Evolutionary conservation across 345 rosid genomes (phyloP), one percentile per base, ranked within the genome.

Genomic region (Salix purpurea): DNA sequence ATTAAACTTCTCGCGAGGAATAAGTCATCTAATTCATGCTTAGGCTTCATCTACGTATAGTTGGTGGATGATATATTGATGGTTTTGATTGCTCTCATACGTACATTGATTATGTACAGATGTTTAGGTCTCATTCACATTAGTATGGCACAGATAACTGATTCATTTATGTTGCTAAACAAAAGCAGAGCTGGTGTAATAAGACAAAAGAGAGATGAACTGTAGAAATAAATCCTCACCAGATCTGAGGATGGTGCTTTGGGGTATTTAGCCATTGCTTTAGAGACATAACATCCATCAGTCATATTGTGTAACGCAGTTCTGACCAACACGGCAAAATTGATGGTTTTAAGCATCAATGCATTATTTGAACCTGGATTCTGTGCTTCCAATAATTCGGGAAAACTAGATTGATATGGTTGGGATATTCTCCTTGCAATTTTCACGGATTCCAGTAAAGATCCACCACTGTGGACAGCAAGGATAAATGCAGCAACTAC

Each of bases 401-500:
- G 48, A 75, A 88, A 90, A 80, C 80, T 84, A 12, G 58, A 65
- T 62, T 86, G 81, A 72, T 84, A 81, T 39, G 83, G 79, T 76
- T 71, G 81, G 24, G 77, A 69, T 77, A 94, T 89, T 62, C 78
- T 83, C 84, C 84, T 85, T n/a, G 91, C 84, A 74, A 92, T 92
- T 60, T 84, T 74, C 30, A 82, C 82, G 46, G 97, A 94, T 86
- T 92, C 89, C 4, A 48, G 28, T 44, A 91, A 76, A 84, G 88
- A 86, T 84, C 98, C 97, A 65, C 94, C 89, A 67, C 87, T 88
- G 81, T 86, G 85, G 64, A 94, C 86, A 68, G 90, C 87, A 76
- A 94, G 90, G 90, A 89, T 71, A 85, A 88, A 91, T 48, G 88
- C 89, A 78, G 96, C 93, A 12, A 90, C 87, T 54, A 87, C 94